A percentile compares a stretch with the other conserved stretches of the same genome.
Evolutionary conservation across 2,329 filamentous ascomycete species (phyloP).

Genomic region (Akanthomyces muscarius): DNA sequence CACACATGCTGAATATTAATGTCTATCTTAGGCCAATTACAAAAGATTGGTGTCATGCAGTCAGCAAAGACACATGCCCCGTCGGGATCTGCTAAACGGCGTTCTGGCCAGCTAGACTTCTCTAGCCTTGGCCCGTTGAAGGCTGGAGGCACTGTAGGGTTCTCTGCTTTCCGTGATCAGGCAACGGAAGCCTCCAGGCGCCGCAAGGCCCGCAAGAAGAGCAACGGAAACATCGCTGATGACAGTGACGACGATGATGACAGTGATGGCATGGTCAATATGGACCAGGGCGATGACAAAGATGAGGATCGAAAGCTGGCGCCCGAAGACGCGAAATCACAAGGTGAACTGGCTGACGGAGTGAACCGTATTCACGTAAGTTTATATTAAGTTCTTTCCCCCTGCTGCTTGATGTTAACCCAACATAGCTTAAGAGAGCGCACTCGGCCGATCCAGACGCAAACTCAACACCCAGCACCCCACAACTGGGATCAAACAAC

Average conservation of each 20-base stretch:
- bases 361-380: conserved; percentile 77
- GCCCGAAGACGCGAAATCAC: conserved; percentile 67
- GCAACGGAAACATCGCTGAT: conserved; percentile 61
- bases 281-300: conserved; percentile 61
- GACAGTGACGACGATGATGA: conserved; percentile 72
- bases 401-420: conserved; percentile 23
- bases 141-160: conserved; percentile 81
- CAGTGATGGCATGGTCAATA: conserved; percentile 57
- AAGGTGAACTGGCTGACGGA: conserved; percentile 73
- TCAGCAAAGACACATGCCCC: conserved; percentile 63
- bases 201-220: conserved; percentile 57
- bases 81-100: conserved; percentile 64
- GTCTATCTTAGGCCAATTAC: conserved; percentile 69
- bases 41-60: conserved; percentile 89
- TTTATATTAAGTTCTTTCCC: conserved; percentile 10
- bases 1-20: conserved; percentile 10
- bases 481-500: conserved; percentile 37
- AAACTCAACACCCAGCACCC: conserved; percentile 29
- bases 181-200: conserved; percentile 50
- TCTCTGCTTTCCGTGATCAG: conserved; percentile 78
- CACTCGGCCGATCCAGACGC: conserved; percentile 68
- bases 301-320: conserved; percentile 56
- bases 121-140: conserved; percentile 80
- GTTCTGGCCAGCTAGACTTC: conserved; percentile 81
- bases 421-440: conserved; percentile 68